Percentiles rank a stretch among this genome's conserved stretches.
Evolutionary conservation across 306 rosid species (phyloP).

Genomic region (Trifolium dubium): DNA sequence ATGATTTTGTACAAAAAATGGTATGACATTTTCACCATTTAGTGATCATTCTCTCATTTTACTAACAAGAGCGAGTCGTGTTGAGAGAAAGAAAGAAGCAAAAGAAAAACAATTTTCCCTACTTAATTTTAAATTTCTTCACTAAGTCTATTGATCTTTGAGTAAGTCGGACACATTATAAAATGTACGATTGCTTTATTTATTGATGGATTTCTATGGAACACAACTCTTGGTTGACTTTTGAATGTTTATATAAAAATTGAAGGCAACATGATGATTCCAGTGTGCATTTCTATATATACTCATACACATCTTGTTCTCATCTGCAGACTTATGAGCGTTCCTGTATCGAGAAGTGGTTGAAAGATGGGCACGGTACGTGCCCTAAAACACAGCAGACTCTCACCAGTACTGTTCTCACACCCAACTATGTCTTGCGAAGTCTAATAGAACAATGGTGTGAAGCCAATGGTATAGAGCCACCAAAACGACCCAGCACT

Average conservation of each 20-base stretch:
- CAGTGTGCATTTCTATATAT: constrained; percentile 19
- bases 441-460: constrained; percentile 98
- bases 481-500: constrained; percentile 82
- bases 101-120: neutral
- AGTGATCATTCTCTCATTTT: constrained; percentile 17
- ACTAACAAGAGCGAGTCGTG: constrained; percentile 4
- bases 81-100: constrained; percentile 6
- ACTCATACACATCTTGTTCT: constrained; percentile 41
- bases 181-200: constrained; percentile 13
- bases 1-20: neutral
- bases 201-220: constrained; percentile 22
- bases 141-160: constrained; percentile 5
- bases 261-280: constrained; percentile 29
- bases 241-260: constrained; percentile 5
- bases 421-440: constrained; percentile 92
- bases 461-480: constrained; percentile 93
- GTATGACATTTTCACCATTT: constrained; percentile 21
- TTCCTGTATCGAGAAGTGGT: constrained; percentile 92
- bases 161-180: constrained; percentile 1
- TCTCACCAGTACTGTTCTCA: constrained; percentile 74
- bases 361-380: constrained; percentile 83
- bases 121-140: constrained; percentile 28
- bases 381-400: constrained; percentile 93
- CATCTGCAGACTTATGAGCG: constrained; percentile 92
- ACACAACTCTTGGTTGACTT: constrained; percentile 20